Percentiles rank a stretch among this genome's conserved stretches.
phyloP scores from a whole-genome alignment of 2,329 filamentous ascomycete species.

The Alternaria gaisen region DNA sequence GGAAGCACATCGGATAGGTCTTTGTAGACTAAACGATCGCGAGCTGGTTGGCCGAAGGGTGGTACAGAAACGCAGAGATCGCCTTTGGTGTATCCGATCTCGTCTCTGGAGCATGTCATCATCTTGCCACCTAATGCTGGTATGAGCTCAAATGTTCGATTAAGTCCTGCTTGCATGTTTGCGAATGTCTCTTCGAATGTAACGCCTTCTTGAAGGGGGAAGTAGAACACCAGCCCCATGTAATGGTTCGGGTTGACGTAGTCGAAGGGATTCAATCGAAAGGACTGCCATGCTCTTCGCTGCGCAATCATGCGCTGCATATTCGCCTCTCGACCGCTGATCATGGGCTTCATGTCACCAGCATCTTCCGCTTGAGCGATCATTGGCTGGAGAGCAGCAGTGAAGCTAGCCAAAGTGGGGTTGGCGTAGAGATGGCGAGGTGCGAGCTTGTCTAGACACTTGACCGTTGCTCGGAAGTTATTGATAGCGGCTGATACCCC shows the following conservation, averaged over 20 bases:
- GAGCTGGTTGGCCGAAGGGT: conserved; percentile 12
- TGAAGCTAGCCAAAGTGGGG: conserved; percentile 34
- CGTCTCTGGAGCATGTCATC: conserved; percentile 40
- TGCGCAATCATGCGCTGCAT: conserved; percentile 19
- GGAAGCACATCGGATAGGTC: conserved; percentile 30
- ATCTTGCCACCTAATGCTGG: conserved; percentile 51
- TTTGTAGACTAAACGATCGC: conserved; percentile 25
- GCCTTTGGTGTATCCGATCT: conserved; percentile 40
- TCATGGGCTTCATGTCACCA: background rate
- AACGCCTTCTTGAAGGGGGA: conserved; percentile 40
- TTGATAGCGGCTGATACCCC: conserved; percentile 42
- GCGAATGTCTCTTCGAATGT: conserved; percentile 43
- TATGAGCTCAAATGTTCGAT: conserved; percentile 48
- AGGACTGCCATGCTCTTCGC: conserved; percentile 37
- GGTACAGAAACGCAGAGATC: conserved; percentile 33
- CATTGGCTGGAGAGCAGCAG: conserved; percentile 23
- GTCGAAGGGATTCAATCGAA: conserved; percentile 46
- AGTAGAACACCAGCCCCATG: conserved; percentile 48
- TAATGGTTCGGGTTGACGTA: conserved; percentile 25
- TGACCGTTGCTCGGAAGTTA: conserved; percentile 41
- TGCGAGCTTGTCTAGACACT: conserved; percentile 41
- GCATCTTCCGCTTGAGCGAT: background rate
- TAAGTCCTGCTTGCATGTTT: conserved; percentile 48
- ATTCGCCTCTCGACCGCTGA: background rate
- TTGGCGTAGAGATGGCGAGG: conserved; percentile 51